Percentiles rank a stretch among this genome's conserved stretches.
Conservation (phyloP, 208 protist genomes). For the Acanthamoeba royreba region DNA sequence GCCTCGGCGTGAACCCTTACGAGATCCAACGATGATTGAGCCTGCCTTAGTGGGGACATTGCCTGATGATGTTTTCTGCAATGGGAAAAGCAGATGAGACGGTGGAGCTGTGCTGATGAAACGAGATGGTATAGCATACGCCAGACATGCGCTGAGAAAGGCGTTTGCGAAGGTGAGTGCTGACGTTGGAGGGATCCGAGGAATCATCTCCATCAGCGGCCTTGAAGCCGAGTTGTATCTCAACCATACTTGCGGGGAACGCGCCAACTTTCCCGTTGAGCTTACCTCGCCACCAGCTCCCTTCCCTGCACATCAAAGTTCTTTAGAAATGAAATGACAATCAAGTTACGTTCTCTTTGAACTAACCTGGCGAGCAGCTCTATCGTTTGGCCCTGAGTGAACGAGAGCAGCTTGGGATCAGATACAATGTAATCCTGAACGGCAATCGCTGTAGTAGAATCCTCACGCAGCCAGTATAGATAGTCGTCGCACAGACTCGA, state of each 20-base stretch:
- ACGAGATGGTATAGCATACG: background rate
- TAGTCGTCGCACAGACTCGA: background rate
- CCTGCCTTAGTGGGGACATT: too few relatives aligned
- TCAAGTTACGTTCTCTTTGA: too few relatives aligned
- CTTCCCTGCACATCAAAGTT: background rate
- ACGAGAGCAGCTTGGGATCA: background rate
- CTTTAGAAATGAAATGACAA: too few relatives aligned
- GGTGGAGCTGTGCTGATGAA: too few relatives aligned
- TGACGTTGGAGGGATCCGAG: too few relatives aligned
- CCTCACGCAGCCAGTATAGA: background rate
- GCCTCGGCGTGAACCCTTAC: too few relatives aligned
- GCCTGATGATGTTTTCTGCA: too few relatives aligned
- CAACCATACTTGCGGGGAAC: background rate
- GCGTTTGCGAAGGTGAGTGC: background rate
- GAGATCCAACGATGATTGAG: too few relatives aligned
- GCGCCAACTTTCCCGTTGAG: background rate
- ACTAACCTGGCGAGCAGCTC: slow-evolving; percentile 34
- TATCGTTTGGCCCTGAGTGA: slow-evolving; percentile 37
- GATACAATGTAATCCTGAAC: background rate
- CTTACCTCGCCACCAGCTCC: background rate
- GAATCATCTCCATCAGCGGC: background rate
- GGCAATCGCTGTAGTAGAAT: background rate
- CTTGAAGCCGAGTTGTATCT: background rate
- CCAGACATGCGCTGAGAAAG: background rate
- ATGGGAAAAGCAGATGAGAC: too few relatives aligned